Conservation (phyloP, 306 rosid species). For the Cucurbita pepo region DNA sequence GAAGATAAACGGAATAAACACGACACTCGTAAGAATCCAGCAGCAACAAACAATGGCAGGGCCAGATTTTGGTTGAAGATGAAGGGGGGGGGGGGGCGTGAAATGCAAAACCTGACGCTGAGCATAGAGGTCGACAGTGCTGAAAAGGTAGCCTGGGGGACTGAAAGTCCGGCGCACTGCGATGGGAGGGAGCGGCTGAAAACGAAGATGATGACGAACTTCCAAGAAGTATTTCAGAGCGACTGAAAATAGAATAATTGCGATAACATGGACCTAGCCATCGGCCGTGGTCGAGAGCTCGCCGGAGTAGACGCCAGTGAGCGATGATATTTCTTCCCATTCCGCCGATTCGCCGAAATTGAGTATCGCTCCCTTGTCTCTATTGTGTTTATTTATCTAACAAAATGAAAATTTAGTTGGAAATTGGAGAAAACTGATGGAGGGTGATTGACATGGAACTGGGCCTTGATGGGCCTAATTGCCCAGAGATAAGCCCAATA, state of each 20-base stretch:
- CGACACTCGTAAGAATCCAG: not conserved
- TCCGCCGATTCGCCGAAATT: not conserved
- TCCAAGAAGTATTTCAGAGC: not conserved
- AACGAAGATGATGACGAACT: not conserved
- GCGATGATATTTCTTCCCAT: conserved; percentile 17
- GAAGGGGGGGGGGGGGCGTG: not conserved
- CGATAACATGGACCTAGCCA: conserved; percentile 3
- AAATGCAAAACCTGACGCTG: conserved; percentile 8
- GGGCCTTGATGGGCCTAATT: not conserved
- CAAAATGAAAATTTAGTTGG: not conserved
- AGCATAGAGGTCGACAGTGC: conserved; percentile 2
- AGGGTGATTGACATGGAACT: not conserved
- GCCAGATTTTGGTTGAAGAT: too few relatives aligned
- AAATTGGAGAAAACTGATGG: too few relatives aligned
- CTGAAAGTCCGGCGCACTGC: not conserved
- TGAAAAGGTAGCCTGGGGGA: not conserved
- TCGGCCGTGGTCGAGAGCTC: conserved; percentile 5
- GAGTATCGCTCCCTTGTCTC: not conserved
- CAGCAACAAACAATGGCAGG: not conserved
- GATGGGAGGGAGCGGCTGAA: not conserved
- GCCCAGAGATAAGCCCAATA: not conserved
- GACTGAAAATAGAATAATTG: not conserved
- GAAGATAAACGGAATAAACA: not conserved
- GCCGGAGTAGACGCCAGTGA: conserved; percentile 12
- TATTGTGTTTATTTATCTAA: not conserved